These are phyloP conservation scores for Aureobasidium subglaciale DNA, from an alignment of 2,329 filamentous ascomycete species.

Conservation along the genomic window DNA sequence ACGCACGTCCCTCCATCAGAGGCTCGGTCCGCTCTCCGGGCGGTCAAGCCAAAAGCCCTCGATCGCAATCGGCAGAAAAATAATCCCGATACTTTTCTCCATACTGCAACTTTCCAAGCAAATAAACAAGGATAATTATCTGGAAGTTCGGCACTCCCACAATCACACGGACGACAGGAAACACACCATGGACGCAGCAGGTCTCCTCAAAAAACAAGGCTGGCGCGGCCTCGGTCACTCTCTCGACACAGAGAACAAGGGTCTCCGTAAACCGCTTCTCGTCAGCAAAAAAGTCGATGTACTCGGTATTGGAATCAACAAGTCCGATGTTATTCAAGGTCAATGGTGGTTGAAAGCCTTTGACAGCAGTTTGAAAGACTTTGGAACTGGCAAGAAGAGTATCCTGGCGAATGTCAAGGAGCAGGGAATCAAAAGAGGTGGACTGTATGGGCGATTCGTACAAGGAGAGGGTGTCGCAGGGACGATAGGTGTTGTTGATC, in stretches of 20 bases:
- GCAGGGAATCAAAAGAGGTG: conserved; percentile 43
- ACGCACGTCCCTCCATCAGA: neutral
- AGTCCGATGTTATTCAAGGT: conserved; percentile 56
- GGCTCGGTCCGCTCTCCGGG: conserved; percentile 1
- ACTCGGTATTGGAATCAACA: conserved; percentile 73
- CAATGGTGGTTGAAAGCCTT: conserved; percentile 98
- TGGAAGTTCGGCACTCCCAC: neutral
- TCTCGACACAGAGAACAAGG: conserved; percentile 67
- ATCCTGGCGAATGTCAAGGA: conserved; percentile 42
- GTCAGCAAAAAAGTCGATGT: conserved; percentile 76
- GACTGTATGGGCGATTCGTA: conserved; percentile 78
- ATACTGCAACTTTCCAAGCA: neutral
- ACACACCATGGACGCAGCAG: conserved; percentile 67
- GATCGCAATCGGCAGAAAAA: conserved; percentile 1
- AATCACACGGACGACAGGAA: neutral
- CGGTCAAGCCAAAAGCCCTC: neutral
- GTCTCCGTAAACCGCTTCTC: conserved; percentile 75
- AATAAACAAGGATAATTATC: neutral
- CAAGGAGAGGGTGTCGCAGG: conserved; percentile 70
- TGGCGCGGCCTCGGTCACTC: conserved; percentile 88
- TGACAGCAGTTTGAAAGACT: conserved; percentile 77
- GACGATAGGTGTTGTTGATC: conserved; percentile 44
- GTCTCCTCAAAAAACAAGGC: conserved; percentile 75
- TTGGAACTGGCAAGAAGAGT: conserved; percentile 56
- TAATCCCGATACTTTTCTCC: conserved; percentile 5